Evolutionary conservation across 164 flowering plant species (phyloP), one percentile per base, ranked within the genome.

Genomic region (Piper longum): DNA sequence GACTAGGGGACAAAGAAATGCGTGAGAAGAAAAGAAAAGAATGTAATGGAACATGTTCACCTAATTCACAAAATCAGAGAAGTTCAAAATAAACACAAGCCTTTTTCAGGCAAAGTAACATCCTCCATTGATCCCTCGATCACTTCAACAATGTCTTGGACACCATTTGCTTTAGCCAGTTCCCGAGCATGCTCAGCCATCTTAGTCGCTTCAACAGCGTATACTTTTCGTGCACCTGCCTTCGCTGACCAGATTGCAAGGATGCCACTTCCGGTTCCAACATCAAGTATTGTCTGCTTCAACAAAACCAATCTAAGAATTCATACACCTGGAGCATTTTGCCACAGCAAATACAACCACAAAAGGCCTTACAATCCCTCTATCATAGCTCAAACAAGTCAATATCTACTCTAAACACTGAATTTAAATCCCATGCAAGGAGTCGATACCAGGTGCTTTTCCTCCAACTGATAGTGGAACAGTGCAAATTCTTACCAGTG

Each of bases 231-330:
- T 16, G 99, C 99, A 40, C 99, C 99, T 1, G 97, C 99, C 71
- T 93, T 95, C 4, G 96, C 99, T 0, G 92, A 84, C 99, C 99
- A 93, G 56, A 93, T 88, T 54, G 99, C 99, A 19, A 93, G 87
- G 71, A 93, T 91, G 62, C 99, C 99, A 63, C 99, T 93, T 54
- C 99, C 99, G 4, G 99, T 91, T 71, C 99, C 99, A 64, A 93
- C 99, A 79, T 93, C 99, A 79, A 93, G 69, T 61, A 93, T 95
- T 62, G 86, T 69, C 99, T 93, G 70, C 62, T 45, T 43, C 68
- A 52, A 63, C 5, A 16, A 17, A 48, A 63, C 57, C 13, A 5
- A 16, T 42, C 2, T n/a, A 13, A 16, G 17, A 48, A 5, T 48
- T 48, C 11, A 9, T 48, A 9, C 14, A 5, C 9, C 11, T 2